Evolutionary conservation across 495 filamentous ascomycete genomes (phyloP), one percentile per base, ranked within the genome.

Genomic region (Melanomma pulvis-pyrius): DNA sequence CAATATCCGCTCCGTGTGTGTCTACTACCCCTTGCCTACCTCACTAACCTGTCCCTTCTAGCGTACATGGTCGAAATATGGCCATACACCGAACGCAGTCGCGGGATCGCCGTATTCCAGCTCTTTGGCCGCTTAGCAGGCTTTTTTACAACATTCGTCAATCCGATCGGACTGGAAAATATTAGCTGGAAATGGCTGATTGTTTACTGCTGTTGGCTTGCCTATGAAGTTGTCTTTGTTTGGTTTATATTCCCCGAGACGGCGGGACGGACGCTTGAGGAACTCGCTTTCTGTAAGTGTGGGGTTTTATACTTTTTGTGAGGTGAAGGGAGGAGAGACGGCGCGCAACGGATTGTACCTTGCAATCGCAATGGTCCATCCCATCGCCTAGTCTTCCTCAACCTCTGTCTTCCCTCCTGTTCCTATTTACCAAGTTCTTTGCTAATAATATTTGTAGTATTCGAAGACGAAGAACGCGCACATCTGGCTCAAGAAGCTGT

Each of bases 191-290:
- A 81, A 68, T 88, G 83, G 74, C 79, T 86, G 34, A 76, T 87
- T 46, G 82, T 87, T 34, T 88, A 88, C 74, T 83, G 80, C 75
- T 79, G 78, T 74, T 87, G 82, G 80, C 74, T 88, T 59, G 77
- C 73, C 0, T 83, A 83, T 53, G 85, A 88, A 62, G 73, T 85
- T 17, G 47, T 75, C 19, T 83, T 88, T 65, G 79, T 88, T 48
- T 88, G 80, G 69, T 85, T 86, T 63, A 78, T 88, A 4, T 88
- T 86, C 76, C 86, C 85, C 6, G 86, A 88, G 73, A 88, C 87
- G 0, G 71, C 79, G 41, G 82, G 80, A 12, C 76, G 85, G 17
- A 88, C 85, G 0, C 75, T 89, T 13, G 86, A 88, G 76, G 87
- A 89, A 69, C 68, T 89, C 32, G 82, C 86, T 0, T 87, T 87